Percentiles rank a stretch among this genome's conserved stretches.
Conservation (phyloP, 1,284 basidiomycete genomes). For the Violaceomyces palustris region DNA sequence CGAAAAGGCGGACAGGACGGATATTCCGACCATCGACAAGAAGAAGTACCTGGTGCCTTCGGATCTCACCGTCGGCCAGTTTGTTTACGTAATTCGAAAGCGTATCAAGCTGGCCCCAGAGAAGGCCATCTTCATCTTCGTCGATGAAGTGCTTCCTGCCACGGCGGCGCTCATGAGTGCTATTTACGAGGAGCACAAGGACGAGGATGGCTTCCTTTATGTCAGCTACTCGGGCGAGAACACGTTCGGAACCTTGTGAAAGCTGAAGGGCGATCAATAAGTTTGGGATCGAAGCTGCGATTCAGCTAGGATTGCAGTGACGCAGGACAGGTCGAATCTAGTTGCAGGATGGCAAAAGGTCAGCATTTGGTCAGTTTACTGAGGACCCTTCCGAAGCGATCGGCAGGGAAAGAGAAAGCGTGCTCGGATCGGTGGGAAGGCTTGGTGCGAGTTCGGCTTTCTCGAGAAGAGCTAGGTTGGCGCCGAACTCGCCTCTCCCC, state of each 20-base stretch:
- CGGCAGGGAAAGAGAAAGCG: no score
- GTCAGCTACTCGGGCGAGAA: conserved; percentile 50
- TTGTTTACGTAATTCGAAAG: conserved; percentile 99
- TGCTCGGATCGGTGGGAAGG: no score
- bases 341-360: no score
- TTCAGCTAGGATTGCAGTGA: no score
- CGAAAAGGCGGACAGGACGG: conserved; percentile 97
- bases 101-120: conserved; percentile 99
- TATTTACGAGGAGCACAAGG: conserved; percentile 92
- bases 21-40: conserved; percentile 99
- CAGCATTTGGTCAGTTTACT: no score
- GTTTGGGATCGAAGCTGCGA: no score
- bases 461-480: no score
- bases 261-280: no score
- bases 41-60: conserved; percentile 99
- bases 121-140: conserved; percentile 65
- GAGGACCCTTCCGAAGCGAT: no score
- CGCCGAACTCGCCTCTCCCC: no score
- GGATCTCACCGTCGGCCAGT: conserved; percentile 89
- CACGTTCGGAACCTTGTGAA: conserved; percentile 23
- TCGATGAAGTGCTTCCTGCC: conserved; percentile 91
- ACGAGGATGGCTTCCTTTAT: conserved; percentile 51
- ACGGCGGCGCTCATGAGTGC: conserved; percentile 97
- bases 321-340: no score
- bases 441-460: no score